Conservation (phyloP, 352 stramenopile species). For the Globisporangium paddicum region DNA sequence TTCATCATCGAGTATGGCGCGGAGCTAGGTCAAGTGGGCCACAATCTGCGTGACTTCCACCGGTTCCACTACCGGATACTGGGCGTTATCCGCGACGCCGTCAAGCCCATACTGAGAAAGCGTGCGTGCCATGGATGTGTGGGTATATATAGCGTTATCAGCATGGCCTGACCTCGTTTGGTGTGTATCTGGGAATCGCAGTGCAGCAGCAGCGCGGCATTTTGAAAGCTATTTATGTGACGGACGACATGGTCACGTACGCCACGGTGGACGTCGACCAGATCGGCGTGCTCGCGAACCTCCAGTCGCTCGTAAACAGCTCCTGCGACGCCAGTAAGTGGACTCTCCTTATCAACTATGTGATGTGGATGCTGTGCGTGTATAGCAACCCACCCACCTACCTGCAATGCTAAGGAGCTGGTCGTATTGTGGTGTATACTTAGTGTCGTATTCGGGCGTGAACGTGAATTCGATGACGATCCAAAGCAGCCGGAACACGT, state of each 20-base stretch:
- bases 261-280: conserved; percentile 87
- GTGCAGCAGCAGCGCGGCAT: conserved; percentile 88
- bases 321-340: conserved; percentile 83
- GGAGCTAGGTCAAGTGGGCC: conserved; percentile 74
- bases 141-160: background rate
- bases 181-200: conserved; percentile 14
- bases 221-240: conserved; percentile 87
- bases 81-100: conserved; percentile 74
- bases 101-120: conserved; percentile 82
- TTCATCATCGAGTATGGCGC: conserved; percentile 79
- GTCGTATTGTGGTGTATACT: background rate
- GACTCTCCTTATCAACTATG: background rate
- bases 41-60: conserved; percentile 91
- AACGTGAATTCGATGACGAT: conserved; percentile 85
- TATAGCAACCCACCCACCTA: background rate
- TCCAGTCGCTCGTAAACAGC: conserved; percentile 83
- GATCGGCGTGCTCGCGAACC: conserved; percentile 87
- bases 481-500: conserved; percentile 77
- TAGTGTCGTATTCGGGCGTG: conserved; percentile 82
- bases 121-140: conserved; percentile 29
- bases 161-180: conserved; percentile 2
- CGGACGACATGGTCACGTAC: conserved; percentile 74
- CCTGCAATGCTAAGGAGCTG: background rate
- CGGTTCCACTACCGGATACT: conserved; percentile 87
- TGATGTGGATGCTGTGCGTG: background rate